Percentiles rank a stretch among this genome's conserved stretches.
These are phyloP conservation scores for Linum lewisii DNA, from an alignment of 345 rosid species.

Conservation along the genomic window DNA sequence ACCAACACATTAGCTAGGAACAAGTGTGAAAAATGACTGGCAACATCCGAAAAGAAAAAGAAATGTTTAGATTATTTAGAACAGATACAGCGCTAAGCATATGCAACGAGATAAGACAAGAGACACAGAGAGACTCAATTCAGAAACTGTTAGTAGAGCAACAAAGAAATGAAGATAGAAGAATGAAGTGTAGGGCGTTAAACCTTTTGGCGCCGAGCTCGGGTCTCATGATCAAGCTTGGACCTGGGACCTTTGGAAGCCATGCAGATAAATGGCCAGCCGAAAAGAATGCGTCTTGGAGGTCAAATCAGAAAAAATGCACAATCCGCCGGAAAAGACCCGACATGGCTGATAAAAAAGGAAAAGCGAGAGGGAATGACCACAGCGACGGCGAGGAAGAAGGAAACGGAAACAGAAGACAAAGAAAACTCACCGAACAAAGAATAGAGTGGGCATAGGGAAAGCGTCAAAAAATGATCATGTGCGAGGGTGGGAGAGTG, in stretches of 20 bases:
- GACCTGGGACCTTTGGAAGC: constrained; percentile 59
- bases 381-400: background rate
- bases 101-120: too few species aligned
- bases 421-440: background rate
- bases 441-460: background rate
- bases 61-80: too few species aligned
- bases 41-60: too few species aligned
- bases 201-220: constrained; percentile 89
- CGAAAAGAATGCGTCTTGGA: background rate
- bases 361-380: too few species aligned
- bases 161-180: background rate
- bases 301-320: background rate
- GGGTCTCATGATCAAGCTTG: constrained; percentile 71
- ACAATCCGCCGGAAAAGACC: background rate
- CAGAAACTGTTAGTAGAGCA: background rate
- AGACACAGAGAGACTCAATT: background rate
- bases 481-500: background rate
- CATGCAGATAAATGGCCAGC: constrained; percentile 18
- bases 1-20: background rate
- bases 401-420: background rate
- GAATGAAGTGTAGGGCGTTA: background rate
- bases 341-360: background rate
- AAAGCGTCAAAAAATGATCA: background rate
- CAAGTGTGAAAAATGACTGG: background rate
- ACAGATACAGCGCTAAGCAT: too few species aligned